Percentiles rank a stretch among this genome's conserved stretches.
Conservation (phyloP, 257 asterid genomes). For the Buddleja alternifolia region DNA sequence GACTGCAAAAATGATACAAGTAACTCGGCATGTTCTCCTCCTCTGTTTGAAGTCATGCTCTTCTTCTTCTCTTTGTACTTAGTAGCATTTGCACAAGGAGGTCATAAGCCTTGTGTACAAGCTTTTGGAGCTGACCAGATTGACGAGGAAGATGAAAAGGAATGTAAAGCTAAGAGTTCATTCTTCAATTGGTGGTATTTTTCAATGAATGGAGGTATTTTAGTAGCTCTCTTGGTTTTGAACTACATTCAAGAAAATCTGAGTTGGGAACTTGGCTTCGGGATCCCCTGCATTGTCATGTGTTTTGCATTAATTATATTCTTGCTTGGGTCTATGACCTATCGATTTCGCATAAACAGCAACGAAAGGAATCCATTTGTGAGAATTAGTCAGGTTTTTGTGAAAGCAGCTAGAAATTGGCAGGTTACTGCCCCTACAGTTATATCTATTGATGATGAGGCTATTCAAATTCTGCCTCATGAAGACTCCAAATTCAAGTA, state of each 20-base stretch:
- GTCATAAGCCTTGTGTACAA: slow-evolving; percentile 46
- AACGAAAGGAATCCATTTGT: slow-evolving; percentile 35
- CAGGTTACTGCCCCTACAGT: not conserved
- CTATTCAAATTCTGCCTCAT: slow-evolving; percentile 12
- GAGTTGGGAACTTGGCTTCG: slow-evolving; percentile 70
- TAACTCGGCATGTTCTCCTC: slow-evolving; percentile 34
- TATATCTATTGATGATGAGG: slow-evolving; percentile 25
- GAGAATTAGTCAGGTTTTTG: slow-evolving; percentile 41
- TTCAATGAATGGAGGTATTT: slow-evolving; percentile 32
- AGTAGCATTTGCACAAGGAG: slow-evolving; percentile 50
- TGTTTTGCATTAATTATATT: slow-evolving; percentile 39
- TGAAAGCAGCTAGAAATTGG: slow-evolving; percentile 35
- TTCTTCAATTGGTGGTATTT: slow-evolving; percentile 66
- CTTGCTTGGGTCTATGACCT: slow-evolving; percentile 48
- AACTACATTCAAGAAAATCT: slow-evolving; percentile 59
- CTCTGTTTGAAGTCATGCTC: slow-evolving; percentile 24
- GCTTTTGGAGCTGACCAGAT: slow-evolving; percentile 67
- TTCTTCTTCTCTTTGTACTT: slow-evolving; percentile 52
- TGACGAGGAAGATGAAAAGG: slow-evolving; percentile 45
- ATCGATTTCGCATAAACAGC: slow-evolving; percentile 34
- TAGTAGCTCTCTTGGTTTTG: slow-evolving; percentile 35
- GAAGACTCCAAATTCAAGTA: slow-evolving; percentile 30
- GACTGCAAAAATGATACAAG: slow-evolving; percentile 28
- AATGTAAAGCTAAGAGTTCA: slow-evolving; percentile 49
- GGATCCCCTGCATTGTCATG: slow-evolving; percentile 56